Base-by-base conservation (phyloP, 441 rosid genomes). In the Brassica hybrid region DNA sequence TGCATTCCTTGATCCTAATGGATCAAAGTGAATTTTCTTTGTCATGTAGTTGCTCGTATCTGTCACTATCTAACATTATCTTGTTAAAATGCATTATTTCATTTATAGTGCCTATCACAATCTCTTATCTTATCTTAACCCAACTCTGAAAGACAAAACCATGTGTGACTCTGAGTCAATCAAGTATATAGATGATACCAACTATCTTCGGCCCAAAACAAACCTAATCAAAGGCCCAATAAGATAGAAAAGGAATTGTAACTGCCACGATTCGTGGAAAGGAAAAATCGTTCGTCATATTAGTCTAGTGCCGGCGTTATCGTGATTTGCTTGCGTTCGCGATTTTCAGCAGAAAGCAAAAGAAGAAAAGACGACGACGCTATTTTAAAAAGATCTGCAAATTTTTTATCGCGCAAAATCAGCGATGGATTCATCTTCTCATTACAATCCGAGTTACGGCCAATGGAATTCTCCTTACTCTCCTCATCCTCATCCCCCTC, bases 401-500 rank as follows among this genome's bases (percentile, higher is more conserved):
- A 2, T 0, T 56, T 50, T 11, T 56, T 56, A 2, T 17, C 60
- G 25, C 12, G 60, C 11, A 17, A 56, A 17, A 54, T 54, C 25
- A 54, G 27, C 63, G 30, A 87, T 85, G 96, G 90, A 85, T 78
- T 84, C 86, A 73, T 81, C 85, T 38, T 81, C 85, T 38, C 79
- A 81, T 62, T 77, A 77, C 71, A 68, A 67, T 60, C 80, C 68
- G 50, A 81, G 52, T 69, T 75, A 66, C 69, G 41, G 19, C 25
- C 80, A 62, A 48, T 79, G 87, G 89, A 76, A 85, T 73, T 70
- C 74, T 30, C 78, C 85, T 16, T 60, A 85, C 69, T 69, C 88
- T 30, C 58, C 85, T 67, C 82, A 71, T 52, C 58, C 85, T 67
- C 82, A 71, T 52, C 81, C 50, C 63, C 80, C 57, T 2, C 17